These are phyloP conservation scores for Debaryomyces subglobosus DNA, from an alignment of 1,139 yeast species.

Conservation along the genomic window DNA sequence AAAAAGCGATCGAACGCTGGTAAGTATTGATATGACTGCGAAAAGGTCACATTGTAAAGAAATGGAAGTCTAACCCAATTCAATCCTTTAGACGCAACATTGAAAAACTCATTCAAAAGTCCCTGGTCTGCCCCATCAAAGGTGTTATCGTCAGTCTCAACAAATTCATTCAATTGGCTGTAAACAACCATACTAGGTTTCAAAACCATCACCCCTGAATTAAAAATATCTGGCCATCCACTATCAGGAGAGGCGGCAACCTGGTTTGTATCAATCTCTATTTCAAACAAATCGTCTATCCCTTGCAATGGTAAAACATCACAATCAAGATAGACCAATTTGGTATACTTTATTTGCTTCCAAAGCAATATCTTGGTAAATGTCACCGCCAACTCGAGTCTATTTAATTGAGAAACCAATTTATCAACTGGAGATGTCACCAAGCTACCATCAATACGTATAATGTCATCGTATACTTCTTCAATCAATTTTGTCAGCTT, in stretches of 20 bases:
- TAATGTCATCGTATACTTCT: conserved; percentile 27
- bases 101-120: conserved; percentile 32
- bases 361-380: conserved; percentile 33
- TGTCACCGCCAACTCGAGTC: conserved; percentile 32
- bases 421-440: conserved; percentile 24
- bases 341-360: conserved; percentile 28
- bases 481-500: conserved; percentile 22
- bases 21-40: conserved; percentile 32
- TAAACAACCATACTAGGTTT: conserved; percentile 25
- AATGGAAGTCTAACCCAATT: conserved; percentile 34
- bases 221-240: conserved; percentile 44
- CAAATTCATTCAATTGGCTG: conserved; percentile 21
- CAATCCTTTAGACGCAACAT: conserved; percentile 17
- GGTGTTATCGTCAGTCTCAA: conserved; percentile 17
- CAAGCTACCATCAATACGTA: conserved; percentile 25
- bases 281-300: conserved; percentile 29
- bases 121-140: conserved; percentile 44
- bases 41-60: conserved; percentile 35
- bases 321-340: conserved; percentile 32
- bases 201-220: conserved; percentile 35
- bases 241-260: conserved; percentile 36
- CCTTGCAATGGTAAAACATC: conserved; percentile 32
- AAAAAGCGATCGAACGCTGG: conserved; percentile 35
- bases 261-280: conserved; percentile 16
- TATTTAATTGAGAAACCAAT: conserved; percentile 24